These are phyloP conservation scores for Cyclostephanos tholiformis DNA, from an alignment of 108 stramenopile genomes.

Conservation along the genomic window DNA sequence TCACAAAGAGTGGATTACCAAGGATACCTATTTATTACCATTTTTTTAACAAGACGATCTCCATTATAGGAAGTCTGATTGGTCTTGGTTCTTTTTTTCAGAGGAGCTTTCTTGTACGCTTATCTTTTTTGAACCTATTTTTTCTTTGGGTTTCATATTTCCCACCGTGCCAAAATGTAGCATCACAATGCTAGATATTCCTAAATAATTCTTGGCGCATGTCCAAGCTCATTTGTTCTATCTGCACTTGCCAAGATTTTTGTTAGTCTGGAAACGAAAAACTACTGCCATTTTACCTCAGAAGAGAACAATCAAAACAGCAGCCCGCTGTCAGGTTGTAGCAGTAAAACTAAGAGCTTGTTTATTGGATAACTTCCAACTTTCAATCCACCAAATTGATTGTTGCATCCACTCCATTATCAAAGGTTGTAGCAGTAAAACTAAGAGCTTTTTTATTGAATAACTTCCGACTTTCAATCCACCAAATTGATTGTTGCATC, in stretches of 20 bases:
- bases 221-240: not conserved
- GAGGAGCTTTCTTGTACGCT: not conserved
- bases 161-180: not conserved
- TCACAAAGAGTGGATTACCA: not conserved
- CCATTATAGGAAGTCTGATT: no score
- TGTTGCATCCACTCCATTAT: no score
- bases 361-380: not conserved
- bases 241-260: not conserved
- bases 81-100: conserved; percentile 7
- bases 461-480: not conserved
- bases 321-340: conserved; percentile 1
- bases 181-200: not conserved
- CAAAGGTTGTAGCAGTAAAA: no score
- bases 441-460: no score
- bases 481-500: no score
- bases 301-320: not conserved
- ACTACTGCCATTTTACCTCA: not conserved
- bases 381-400: no score
- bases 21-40: no score
- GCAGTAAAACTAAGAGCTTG: not conserved
- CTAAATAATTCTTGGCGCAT: not conserved
- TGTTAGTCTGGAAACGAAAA: not conserved
- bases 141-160: not conserved
- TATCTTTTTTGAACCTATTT: conserved; percentile 7
- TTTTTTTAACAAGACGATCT: no score